phyloP scores from a whole-genome alignment of 345 rosid genomes.

The Anacardium occidentale region DNA sequence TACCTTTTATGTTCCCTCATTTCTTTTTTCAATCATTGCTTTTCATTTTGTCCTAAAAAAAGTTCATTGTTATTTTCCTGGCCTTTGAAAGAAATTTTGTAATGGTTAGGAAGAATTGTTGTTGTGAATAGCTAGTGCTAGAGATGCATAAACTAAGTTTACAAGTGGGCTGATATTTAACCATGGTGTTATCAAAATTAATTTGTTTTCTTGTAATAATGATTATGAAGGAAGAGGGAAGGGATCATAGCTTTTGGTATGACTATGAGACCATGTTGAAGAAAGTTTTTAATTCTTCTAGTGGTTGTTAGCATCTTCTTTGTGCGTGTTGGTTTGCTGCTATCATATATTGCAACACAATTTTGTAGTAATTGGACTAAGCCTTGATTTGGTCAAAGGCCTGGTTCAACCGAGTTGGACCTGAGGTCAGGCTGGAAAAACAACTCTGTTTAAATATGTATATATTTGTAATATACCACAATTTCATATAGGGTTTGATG shows the following conservation, averaged over 20 bases:
- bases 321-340: background rate
- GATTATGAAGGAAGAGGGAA: background rate
- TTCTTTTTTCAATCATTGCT: background rate
- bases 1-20: background rate
- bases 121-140: background rate
- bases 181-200: background rate
- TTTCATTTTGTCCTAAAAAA: background rate
- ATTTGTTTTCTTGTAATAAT: no score
- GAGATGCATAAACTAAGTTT: background rate
- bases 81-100: background rate
- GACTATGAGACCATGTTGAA: background rate
- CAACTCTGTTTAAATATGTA: no score
- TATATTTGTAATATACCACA: no score
- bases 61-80: no score
- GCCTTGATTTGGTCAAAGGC: no score
- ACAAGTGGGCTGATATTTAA: background rate
- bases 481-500: no score
- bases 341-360: background rate
- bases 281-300: background rate
- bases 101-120: background rate
- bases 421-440: no score
- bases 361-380: no score
- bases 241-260: background rate
- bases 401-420: no score
- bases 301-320: slow-evolving; percentile 5